These are phyloP conservation scores for Cyclocybe aegerita DNA, from an alignment of 768 basidiomycete species.

Conservation along the genomic window DNA sequence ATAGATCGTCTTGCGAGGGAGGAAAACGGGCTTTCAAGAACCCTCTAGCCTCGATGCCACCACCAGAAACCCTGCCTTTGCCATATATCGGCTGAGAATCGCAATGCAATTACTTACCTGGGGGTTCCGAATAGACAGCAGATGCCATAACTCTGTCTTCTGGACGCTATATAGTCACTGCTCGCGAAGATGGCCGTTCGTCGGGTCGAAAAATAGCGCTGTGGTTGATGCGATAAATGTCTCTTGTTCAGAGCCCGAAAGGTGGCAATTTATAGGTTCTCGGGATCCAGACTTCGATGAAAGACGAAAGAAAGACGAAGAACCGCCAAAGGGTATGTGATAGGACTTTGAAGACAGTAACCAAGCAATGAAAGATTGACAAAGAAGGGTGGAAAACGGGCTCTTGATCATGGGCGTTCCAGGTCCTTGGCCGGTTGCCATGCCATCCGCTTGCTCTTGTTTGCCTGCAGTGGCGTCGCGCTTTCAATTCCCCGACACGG, in stretches of 20 bases:
- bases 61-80: not conserved
- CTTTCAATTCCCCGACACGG: not conserved
- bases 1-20: too few relatives aligned
- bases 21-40: not conserved
- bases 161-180: not conserved
- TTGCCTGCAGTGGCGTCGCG: conserved; percentile 1
- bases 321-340: conserved; percentile 12
- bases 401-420: not conserved
- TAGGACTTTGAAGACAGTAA: conserved; percentile 3
- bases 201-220: not conserved
- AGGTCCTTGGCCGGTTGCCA: conserved; percentile 6
- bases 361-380: conserved; percentile 3
- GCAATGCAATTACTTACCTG: conserved; percentile 18
- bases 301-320: not conserved
- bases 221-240: not conserved
- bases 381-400: not conserved
- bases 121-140: conserved; percentile 25
- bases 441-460: conserved; percentile 15
- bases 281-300: not conserved
- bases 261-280: conserved; percentile 1
- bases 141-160: conserved; percentile 23
- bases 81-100: not conserved
- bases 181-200: not conserved
- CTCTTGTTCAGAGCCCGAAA: conserved; percentile 1
- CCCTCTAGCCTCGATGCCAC: not conserved